These are phyloP conservation scores for Cadophora luteo-olivacea DNA, from an alignment of 2,329 filamentous ascomycete genomes.

Conservation along the genomic window DNA sequence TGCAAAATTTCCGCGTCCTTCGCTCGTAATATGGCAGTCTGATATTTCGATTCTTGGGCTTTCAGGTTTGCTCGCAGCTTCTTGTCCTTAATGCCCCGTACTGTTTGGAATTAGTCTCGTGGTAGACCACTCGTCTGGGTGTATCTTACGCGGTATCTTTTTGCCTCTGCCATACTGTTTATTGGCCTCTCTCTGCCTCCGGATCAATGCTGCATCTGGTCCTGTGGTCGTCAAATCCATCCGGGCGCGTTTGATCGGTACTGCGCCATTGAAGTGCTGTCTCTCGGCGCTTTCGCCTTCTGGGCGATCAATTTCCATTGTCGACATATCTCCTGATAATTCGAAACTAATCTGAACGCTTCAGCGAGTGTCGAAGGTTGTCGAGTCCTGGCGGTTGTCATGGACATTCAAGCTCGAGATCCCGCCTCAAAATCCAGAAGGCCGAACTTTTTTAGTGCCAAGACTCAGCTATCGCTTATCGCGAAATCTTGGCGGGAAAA, in stretches of 20 bases:
- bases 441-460: constrained; percentile 33
- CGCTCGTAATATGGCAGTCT: constrained; percentile 79
- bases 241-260: constrained; percentile 55
- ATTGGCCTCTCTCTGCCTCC: constrained; percentile 67
- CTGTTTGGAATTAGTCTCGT: neutral
- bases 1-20: constrained; percentile 96
- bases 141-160: constrained; percentile 60
- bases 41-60: constrained; percentile 80
- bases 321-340: neutral
- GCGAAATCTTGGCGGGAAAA: constrained; percentile 33
- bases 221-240: constrained; percentile 52
- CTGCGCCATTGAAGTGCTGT: constrained; percentile 57
- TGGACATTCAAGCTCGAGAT: constrained; percentile 1
- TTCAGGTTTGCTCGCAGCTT: constrained; percentile 85
- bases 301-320: constrained; percentile 34
- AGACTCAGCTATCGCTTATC: constrained; percentile 39
- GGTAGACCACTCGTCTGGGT: neutral
- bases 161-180: constrained; percentile 85
- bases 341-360: neutral
- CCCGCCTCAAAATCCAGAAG: neutral
- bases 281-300: constrained; percentile 21
- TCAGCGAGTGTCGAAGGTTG: too few relatives aligned
- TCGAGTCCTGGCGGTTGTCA: neutral
- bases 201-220: constrained; percentile 43
- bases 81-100: constrained; percentile 78